A percentile compares a stretch with the other conserved stretches of the same genome.
Conservation (phyloP, 495 filamentous ascomycete genomes). For the Sphaerosporella brunnea region DNA sequence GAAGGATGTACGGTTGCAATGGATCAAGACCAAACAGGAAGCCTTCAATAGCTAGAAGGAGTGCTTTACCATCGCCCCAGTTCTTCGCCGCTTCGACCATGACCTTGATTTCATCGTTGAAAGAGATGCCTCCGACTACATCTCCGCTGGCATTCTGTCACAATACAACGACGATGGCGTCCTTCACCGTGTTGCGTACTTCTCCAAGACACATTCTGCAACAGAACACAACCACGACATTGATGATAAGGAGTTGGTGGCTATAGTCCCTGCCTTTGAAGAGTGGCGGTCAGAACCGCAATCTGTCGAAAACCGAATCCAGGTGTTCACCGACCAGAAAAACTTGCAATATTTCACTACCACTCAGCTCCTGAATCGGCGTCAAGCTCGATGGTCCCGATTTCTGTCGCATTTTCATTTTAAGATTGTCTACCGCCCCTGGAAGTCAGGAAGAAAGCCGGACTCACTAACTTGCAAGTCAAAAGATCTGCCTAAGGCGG, state of each 20-base stretch:
- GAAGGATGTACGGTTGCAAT: neutral
- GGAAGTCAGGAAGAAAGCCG: neutral
- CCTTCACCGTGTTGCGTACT: constrained; percentile 11
- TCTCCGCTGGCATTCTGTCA: neutral
- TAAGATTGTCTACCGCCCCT: neutral
- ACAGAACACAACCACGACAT: constrained; percentile 3
- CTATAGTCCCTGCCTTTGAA: neutral
- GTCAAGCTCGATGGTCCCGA: too few relatives aligned
- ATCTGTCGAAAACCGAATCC: neutral
- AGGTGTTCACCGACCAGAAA: constrained; percentile 16
- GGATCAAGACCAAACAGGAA: too few relatives aligned
- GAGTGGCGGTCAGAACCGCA: neutral
- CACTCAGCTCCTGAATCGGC: neutral
- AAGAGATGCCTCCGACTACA: constrained; percentile 10
- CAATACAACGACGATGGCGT: too few relatives aligned
- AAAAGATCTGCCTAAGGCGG: too few relatives aligned
- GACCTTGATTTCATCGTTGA: constrained; percentile 7
- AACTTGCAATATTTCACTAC: constrained; percentile 11
- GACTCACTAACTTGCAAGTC: too few relatives aligned
- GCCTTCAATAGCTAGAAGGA: neutral
- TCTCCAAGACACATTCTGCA: constrained; percentile 8
- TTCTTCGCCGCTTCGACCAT: too few relatives aligned
- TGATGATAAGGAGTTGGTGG: constrained; percentile 4
- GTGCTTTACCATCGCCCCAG: neutral
- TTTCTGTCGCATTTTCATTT: neutral